Conservation (phyloP, 2,329 filamentous ascomycete species). For the Exophiala aquamarina region DNA sequence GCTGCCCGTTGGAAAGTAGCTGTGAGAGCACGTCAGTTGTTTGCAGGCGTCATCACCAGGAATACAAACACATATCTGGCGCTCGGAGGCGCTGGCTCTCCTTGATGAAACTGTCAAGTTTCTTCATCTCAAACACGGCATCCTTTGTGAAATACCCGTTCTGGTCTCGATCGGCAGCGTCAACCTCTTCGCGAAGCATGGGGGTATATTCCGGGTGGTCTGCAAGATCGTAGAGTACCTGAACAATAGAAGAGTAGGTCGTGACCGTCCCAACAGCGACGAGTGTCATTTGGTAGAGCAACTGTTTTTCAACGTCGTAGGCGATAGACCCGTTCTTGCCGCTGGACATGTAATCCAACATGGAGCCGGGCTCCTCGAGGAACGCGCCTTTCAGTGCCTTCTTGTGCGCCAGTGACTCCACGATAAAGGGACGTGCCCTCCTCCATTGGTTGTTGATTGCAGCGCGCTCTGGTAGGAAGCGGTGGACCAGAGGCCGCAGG, state of each 20-base stretch:
- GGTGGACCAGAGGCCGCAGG: conserved; percentile 45
- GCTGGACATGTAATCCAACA: conserved; percentile 17
- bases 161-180: conserved; percentile 12
- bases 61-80: conserved; percentile 29
- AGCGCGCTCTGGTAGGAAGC: conserved; percentile 44
- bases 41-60: background rate
- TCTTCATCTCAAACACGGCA: conserved; percentile 26
- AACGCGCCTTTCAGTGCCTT: conserved; percentile 4
- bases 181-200: conserved; percentile 13
- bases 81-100: conserved; percentile 33
- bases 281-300: conserved; percentile 29
- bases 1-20: conserved; percentile 28
- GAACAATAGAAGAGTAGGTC: conserved; percentile 32
- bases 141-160: conserved; percentile 15
- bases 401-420: conserved; percentile 30
- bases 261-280: conserved; percentile 37
- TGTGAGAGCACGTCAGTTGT: conserved; percentile 8
- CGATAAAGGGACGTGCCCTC: conserved; percentile 37
- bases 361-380: background rate
- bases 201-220: conserved; percentile 14
- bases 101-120: conserved; percentile 24
- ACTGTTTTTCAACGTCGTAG: conserved; percentile 17
- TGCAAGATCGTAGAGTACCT: conserved; percentile 12
- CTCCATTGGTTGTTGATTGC: conserved; percentile 40
- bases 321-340: conserved; percentile 22